Base-by-base conservation (phyloP, 495 filamentous ascomycete species). In the Talaromyces trachyspermus region DNA sequence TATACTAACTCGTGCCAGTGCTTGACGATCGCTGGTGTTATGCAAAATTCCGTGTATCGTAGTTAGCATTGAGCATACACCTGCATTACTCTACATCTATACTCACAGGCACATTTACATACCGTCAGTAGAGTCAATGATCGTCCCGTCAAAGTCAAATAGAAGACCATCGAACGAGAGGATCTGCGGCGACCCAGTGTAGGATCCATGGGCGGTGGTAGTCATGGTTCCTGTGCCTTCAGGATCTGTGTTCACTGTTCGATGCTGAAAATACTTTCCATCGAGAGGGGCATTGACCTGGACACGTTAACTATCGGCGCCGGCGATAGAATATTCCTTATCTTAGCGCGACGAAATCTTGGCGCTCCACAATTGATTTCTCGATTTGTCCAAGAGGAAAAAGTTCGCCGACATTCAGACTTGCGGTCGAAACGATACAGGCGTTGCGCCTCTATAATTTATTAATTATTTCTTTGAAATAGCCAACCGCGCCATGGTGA, bases 91-190 rank as follows among this genome's bases (percentile, higher is more conserved):
- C n/a, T n/a, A n/a, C n/a, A n/a, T n/a, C n/a, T n/a, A n/a, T n/a
- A n/a, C n/a, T n/a, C n/a, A n/a, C n/a, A n/a, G n/a, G n/a, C 14
- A 17, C 14, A 19, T 42, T 14, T 38, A 42, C 58, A 52, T 55
- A 71, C 65, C 65, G 58, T 69, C 68, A 42, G 66, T 73, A 19
- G 65, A 70, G 48, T 74, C 64, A 10, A 72, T 61, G 45, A 69
- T 69, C 25, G 69, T 71, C 39, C 84, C 89, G 56, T 94, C 89
- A 77, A 95, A 90, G 65, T 96, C 91, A 54, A 95, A 95, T 3
- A 96, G 76, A 23, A 95, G 63, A 7, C 84, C 90, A 55, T 83
- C 75, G 55, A 92, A 94, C 12, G 73, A 67, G 53, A 80, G 74
- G 18, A 63, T 61, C 53, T 81, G 72, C 23, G 81, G 58, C 12